Evolutionary conservation across 208 protist genomes (phyloP).

Genomic region (Trichomonas tenax): DNA sequence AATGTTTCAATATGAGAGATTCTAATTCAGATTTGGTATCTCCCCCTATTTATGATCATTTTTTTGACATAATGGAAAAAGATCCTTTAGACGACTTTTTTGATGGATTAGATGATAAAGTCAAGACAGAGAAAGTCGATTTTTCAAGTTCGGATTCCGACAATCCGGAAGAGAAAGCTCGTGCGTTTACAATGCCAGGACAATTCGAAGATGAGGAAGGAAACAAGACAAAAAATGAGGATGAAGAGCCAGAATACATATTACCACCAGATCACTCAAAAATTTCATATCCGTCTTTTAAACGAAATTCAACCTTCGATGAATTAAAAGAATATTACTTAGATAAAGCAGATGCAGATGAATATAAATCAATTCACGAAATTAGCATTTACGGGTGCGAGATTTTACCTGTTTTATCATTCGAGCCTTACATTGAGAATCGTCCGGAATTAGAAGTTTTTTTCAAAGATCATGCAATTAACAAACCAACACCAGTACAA

Average conservation of each 20-base stretch:
- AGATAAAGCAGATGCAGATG: not conserved
- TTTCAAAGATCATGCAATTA: not conserved
- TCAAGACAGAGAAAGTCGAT: not conserved
- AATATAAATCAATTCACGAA: not conserved
- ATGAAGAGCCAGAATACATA: constrained; percentile 6
- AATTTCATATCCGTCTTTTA: not conserved
- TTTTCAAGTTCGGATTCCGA: not conserved
- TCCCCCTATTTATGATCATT: no score
- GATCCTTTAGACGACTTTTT: not conserved
- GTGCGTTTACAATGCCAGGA: not conserved
- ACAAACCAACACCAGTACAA: constrained; percentile 35
- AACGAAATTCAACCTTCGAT: not conserved
- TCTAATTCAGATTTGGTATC: no score
- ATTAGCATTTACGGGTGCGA: not conserved
- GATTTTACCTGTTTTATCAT: not conserved
- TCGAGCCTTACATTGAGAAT: not conserved
- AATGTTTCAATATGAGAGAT: no score
- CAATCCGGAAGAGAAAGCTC: not conserved
- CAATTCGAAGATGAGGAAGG: not conserved
- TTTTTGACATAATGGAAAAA: not conserved
- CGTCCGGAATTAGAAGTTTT: not conserved
- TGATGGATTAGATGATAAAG: not conserved
- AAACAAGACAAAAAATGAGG: not conserved
- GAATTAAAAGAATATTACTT: not conserved
- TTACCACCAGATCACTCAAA: constrained; percentile 5